phyloP scores from a whole-genome alignment of 176 grass and related monocot genomes.

The Poa pratensis region DNA sequence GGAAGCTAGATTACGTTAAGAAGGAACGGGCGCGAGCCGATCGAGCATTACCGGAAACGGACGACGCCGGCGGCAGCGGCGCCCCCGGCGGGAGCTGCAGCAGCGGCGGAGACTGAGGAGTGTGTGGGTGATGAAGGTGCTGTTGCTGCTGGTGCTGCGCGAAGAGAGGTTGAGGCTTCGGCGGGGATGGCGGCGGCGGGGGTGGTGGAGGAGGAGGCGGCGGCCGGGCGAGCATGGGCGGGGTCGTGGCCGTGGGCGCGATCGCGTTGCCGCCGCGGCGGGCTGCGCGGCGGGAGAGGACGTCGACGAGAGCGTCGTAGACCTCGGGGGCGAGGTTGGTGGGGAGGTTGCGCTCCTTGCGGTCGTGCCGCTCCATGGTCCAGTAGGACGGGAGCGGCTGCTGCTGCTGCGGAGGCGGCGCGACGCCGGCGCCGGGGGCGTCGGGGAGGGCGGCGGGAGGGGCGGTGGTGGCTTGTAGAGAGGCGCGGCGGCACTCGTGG shows the following conservation, averaged over 20 bases:
- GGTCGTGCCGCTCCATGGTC: constrained; percentile 87
- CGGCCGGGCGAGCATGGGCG: constrained; percentile 34
- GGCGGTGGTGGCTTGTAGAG: neutral
- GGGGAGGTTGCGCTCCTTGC: constrained; percentile 89
- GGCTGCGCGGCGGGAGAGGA: constrained; percentile 74
- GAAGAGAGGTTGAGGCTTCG: constrained; percentile 37
- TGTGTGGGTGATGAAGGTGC: neutral
- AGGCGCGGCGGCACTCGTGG: constrained; percentile 65
- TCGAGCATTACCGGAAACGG: constrained; percentile 87
- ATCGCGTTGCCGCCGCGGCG: constrained; percentile 53
- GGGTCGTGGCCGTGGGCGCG: constrained; percentile 16
- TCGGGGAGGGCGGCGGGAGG: neutral
- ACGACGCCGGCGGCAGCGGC: constrained; percentile 59
- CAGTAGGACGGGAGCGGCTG: constrained; percentile 62
- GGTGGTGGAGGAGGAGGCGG: constrained; percentile 31
- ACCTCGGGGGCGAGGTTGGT: constrained; percentile 90
- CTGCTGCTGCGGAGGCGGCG: neutral
- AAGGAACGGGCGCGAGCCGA: neutral
- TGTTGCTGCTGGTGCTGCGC: constrained; percentile 34
- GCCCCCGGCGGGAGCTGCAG: constrained; percentile 26
- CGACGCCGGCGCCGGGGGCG: neutral
- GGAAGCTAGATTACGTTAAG: constrained; percentile 9
- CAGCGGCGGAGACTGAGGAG: neutral
- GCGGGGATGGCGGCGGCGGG: constrained; percentile 36
- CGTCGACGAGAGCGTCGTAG: constrained; percentile 82